Base-by-base conservation (phyloP, 371 early-diverging fungal species). In the Basidiobolus heterosporus region DNA sequence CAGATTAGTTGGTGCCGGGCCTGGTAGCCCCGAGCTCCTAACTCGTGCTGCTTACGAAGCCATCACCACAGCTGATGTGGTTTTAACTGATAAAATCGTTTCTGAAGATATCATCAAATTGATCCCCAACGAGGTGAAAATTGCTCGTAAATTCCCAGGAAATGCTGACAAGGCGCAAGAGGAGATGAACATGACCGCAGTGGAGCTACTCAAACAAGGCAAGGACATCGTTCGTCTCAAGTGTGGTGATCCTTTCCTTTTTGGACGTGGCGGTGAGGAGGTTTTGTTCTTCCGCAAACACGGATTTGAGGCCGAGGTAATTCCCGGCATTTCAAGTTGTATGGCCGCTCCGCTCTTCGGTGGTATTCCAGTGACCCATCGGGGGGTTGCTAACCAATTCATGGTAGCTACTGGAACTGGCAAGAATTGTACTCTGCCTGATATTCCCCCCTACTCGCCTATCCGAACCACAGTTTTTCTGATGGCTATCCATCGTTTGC, bases 251-350 rank as follows among this genome's bases (percentile, higher is more conserved):
- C 88, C 90, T 23, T 91, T 82, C 61, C 67, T 93, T 16, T 91
- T 88, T 64, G 91, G 91, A 18, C 77, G 94, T 36, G 91, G 91
- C 38, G 91, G 83, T 14, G 94, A 93, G 58, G 94, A 93, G 50
- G 68, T 81, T 6, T 50, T 82, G 20, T 82, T 74, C 54, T 84
- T 85, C 60, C 65, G 77, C 30, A 57, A 66, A 13, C 66, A 75
- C 50, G 80, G 78, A 16, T 75, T 67, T 42, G 66, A 70, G 20
- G 60, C 79, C 14, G 68, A 66, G 3, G 75, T 87, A n/a, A 66
- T 91, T 3, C 88, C 92, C 3, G 92, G 92, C 15, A 65, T 91
- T 6, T 82, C 86, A 0, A 81, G 85, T 14, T 62, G 78, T 40
- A 69, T 85, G 4, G 76, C 82, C 17, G 89, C 82, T 0, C 79